Base-by-base conservation (phyloP, 257 asterid genomes). In the Salvia rosmarinus region DNA sequence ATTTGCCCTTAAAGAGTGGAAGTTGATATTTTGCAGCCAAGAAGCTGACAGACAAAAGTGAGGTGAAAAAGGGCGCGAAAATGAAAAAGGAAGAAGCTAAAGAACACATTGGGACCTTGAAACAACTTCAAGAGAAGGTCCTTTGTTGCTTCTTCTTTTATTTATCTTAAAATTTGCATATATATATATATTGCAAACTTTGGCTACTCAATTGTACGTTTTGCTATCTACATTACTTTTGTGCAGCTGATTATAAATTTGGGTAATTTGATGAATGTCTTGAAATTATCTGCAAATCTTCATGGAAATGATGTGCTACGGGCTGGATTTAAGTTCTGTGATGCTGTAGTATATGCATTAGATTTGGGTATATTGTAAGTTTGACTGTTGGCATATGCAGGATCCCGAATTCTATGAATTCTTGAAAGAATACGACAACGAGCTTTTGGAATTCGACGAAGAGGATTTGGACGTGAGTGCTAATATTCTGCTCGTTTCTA, bases 361-460 rank as follows among this genome's bases (percentile, higher is more conserved):
- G 68, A 64, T 43, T 11, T 12, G 37, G 55, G 49, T 28, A 25
- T 70, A 57, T 7, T 64, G n/a, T 34, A 52, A 44, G 67, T 37
- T 55, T 66, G 76, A 70, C 61, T 5, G 28, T 69, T 55, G 40
- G 61, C 62, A 23, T 76, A 17, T 84, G 77, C 88, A 91, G 98
- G 95, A 95, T 65, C 98, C 97, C 0, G 99, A 89, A 82, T 95
- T 91, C 72, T 91, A 82, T 71, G 90, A 89, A 75, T 91, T 81
- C 83, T 86, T 95, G 86, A 80, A 91, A 80, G 96, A 89, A 82
- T 88, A 88, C 57, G 94, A 91, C 75, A 76, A 87, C 80, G 91
- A 87, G 77, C 99, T 91, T 70, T 77, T 95, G 80, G 93, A 89
- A 21, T 95, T 95, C 72, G 81, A 84, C 23, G 94, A 82, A 67